Conservation (phyloP, 2,329 filamentous ascomycete species). For the Ceratocystis destructans region DNA sequence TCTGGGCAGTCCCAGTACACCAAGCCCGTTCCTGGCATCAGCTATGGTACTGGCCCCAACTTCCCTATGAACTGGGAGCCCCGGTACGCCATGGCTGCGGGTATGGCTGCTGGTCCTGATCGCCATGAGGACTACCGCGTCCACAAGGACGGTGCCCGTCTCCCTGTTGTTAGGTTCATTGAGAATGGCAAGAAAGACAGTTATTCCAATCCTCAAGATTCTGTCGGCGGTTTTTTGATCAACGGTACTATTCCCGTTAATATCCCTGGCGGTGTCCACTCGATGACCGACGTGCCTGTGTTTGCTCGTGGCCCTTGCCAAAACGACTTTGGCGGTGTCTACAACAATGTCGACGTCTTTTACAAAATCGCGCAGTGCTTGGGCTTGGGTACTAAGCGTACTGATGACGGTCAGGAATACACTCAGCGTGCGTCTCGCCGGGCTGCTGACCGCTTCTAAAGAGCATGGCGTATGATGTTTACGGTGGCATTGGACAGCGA, state of each 20-base stretch:
- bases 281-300: conserved; percentile 63
- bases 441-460: conserved; percentile 16
- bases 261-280: conserved; percentile 58
- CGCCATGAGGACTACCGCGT: conserved; percentile 63
- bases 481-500: not conserved
- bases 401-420: conserved; percentile 4
- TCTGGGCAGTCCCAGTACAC: conserved; percentile 68
- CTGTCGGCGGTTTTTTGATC: conserved; percentile 51
- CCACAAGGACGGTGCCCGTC: conserved; percentile 50
- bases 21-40: conserved; percentile 40
- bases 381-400: conserved; percentile 32
- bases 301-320: conserved; percentile 70
- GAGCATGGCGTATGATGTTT: no score
- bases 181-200: conserved; percentile 31
- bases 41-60: conserved; percentile 58
- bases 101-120: conserved; percentile 59
- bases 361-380: conserved; percentile 59
- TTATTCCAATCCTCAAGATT: conserved; percentile 56
- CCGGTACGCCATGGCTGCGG: conserved; percentile 64
- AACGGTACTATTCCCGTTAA: conserved; percentile 59
- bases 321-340: conserved; percentile 58
- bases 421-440: conserved; percentile 7
- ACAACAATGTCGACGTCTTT: conserved; percentile 58
- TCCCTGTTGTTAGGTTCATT: conserved; percentile 41
- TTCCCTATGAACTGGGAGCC: conserved; percentile 80